Conservation (phyloP, 257 asterid genomes). For the Oldenlandia corymbosa region DNA sequence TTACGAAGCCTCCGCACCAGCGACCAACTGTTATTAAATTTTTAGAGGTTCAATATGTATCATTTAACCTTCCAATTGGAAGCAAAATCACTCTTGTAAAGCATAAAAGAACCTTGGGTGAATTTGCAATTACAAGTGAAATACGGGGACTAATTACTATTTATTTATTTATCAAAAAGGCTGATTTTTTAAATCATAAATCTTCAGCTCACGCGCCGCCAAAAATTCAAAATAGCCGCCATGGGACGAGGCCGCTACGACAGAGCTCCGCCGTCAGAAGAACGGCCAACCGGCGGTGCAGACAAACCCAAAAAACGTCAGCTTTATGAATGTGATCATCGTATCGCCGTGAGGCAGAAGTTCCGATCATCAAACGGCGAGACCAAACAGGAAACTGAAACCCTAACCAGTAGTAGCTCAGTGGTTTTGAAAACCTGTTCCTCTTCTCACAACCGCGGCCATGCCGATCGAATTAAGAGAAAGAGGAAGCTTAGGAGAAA, state of each 20-base stretch:
- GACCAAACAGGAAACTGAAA: slow-evolving; percentile 15
- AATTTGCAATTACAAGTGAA: too few species aligned
- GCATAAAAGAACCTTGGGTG: too few species aligned
- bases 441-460: slow-evolving; percentile 20
- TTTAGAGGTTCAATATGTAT: too few species aligned
- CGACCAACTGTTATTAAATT: too few species aligned
- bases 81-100: too few species aligned
- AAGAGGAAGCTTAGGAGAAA: slow-evolving; percentile 14
- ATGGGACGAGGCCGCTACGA: slow-evolving; percentile 9
- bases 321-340: slow-evolving; percentile 15
- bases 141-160: too few species aligned
- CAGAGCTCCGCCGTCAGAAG: slow-evolving; percentile 10
- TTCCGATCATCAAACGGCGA: slow-evolving; percentile 23
- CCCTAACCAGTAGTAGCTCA: slow-evolving; percentile 29
- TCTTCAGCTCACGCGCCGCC: slow-evolving; percentile 17
- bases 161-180: too few species aligned
- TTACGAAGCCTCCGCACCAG: too few species aligned
- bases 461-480: slow-evolving; percentile 6
- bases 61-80: too few species aligned
- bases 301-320: slow-evolving; percentile 16
- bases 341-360: slow-evolving; percentile 24
- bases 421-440: slow-evolving; percentile 9
- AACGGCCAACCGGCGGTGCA: neutral
- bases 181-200: too few species aligned
- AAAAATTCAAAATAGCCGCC: slow-evolving; percentile 11